A percentile compares a stretch with the other conserved stretches of the same genome.
Evolutionary conservation across 306 rosid genomes (phyloP).

Genomic region (Fragaria vesca): DNA sequence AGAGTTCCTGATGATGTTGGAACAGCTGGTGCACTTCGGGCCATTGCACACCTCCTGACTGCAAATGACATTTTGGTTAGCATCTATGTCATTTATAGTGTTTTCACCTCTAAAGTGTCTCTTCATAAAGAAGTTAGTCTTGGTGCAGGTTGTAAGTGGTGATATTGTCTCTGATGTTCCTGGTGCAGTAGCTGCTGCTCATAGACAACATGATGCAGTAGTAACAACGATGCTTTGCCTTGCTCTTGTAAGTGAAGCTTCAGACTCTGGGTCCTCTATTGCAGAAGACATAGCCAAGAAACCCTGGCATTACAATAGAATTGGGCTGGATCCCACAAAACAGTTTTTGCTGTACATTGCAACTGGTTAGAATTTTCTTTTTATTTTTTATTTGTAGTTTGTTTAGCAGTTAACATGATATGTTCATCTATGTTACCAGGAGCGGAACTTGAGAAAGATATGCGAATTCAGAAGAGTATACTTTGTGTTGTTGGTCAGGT

Average conservation of each 20-base stretch:
- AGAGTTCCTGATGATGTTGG: conserved; percentile 96
- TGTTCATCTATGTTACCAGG: conserved; percentile 50
- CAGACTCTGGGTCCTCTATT: conserved; percentile 75
- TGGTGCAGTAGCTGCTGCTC: conserved; percentile 95
- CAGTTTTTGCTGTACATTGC: conserved; percentile 87
- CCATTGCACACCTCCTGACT: conserved; percentile 72
- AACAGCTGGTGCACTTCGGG: conserved; percentile 93
- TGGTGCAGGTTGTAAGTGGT: conserved; percentile 91
- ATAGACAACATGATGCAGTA: conserved; percentile 87
- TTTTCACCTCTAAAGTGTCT: conserved; percentile 15
- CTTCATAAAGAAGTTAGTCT: conserved; percentile 22
- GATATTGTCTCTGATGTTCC: conserved; percentile 96
- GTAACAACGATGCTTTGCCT: conserved; percentile 93
- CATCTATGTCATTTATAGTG: conserved; percentile 5
- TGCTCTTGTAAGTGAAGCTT: conserved; percentile 80
- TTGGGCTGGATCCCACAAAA: conserved; percentile 87
- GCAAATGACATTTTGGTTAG: conserved; percentile 86
- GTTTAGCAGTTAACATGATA: not conserved
- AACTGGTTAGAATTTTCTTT: conserved; percentile 53
- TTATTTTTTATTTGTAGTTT: not conserved
- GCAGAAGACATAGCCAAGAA: conserved; percentile 93
- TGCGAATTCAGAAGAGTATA: conserved; percentile 82
- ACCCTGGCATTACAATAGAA: conserved; percentile 66
- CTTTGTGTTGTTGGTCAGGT: conserved; percentile 88
- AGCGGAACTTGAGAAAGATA: conserved; percentile 81